Percentiles rank a stretch among this genome's conserved stretches.
These are phyloP conservation scores for Helicocarpus griseus DNA, from an alignment of 2,329 filamentous ascomycete species.

Conservation along the genomic window DNA sequence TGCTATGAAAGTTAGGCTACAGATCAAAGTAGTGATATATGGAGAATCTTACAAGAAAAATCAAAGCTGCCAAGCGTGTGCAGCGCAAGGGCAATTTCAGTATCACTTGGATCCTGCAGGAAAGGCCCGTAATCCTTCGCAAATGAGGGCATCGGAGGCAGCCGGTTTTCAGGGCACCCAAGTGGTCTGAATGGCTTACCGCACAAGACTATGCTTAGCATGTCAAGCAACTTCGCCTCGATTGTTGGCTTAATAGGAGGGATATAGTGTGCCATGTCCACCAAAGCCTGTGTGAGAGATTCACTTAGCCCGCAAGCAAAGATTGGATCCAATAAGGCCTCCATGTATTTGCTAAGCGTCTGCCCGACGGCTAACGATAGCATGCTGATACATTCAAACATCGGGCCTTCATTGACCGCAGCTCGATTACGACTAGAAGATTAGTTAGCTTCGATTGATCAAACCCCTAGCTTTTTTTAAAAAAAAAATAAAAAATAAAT, in stretches of 20 bases:
- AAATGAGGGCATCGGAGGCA: conserved; percentile 70
- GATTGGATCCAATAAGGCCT: conserved; percentile 86
- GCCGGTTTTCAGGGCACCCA: conserved; percentile 80
- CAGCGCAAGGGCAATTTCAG: conserved; percentile 83
- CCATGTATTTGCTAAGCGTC: conserved; percentile 96
- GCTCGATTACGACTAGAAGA: conserved; percentile 44
- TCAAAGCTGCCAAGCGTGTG: conserved; percentile 98
- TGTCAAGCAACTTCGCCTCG: conserved; percentile 85
- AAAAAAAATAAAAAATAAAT: too few relatives aligned
- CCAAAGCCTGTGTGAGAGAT: conserved; percentile 85
- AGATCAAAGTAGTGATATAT: background rate
- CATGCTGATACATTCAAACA: conserved; percentile 97
- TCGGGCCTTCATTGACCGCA: conserved; percentile 56
- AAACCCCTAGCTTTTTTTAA: background rate
- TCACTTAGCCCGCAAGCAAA: conserved; percentile 93
- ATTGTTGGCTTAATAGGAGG: conserved; percentile 87
- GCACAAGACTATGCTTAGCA: conserved; percentile 88
- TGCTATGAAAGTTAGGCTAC: conserved; percentile 32
- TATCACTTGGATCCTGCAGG: conserved; percentile 68
- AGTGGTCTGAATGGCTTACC: conserved; percentile 86
- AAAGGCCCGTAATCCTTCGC: conserved; percentile 78
- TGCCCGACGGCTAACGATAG: conserved; percentile 91
- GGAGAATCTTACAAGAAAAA: conserved; percentile 50
- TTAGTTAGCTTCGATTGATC: conserved; percentile 6
- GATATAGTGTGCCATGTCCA: conserved; percentile 98